phyloP scores from a whole-genome alignment of 129 eudicot genomes.

The Pittosporum tobira region DNA sequence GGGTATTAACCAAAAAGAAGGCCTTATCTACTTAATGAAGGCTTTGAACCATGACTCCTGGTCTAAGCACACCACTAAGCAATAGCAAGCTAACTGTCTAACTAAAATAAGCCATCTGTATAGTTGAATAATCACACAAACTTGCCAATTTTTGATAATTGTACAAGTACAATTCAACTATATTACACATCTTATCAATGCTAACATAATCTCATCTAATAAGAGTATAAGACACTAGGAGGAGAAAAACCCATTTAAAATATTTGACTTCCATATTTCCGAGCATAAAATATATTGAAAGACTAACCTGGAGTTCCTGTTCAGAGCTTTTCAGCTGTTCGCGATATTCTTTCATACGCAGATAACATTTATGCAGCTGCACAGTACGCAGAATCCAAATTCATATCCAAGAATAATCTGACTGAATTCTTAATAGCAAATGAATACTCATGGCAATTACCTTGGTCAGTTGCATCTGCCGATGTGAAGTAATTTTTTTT shows the following conservation, averaged over 20 bases:
- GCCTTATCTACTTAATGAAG: too few species aligned
- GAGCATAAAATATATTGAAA: slow-evolving; percentile 2
- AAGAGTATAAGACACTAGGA: too few species aligned
- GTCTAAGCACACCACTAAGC: too few species aligned
- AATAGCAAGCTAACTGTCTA: too few species aligned
- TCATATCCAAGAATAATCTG: background rate
- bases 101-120: too few species aligned
- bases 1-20: too few species aligned
- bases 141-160: background rate
- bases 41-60: too few species aligned
- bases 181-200: background rate
- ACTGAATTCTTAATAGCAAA: slow-evolving; percentile 5
- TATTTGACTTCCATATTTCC: background rate
- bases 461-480: slow-evolving; percentile 52
- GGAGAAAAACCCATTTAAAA: too few species aligned
- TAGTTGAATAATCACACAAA: background rate
- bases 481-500: slow-evolving; percentile 48
- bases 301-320: slow-evolving; percentile 74
- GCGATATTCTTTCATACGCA: slow-evolving; percentile 45
- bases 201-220: background rate
- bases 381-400: slow-evolving; percentile 8
- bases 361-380: slow-evolving; percentile 64
- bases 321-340: slow-evolving; percentile 58
- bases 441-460: slow-evolving; percentile 20
- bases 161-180: background rate